Evolutionary conservation across 1,139 yeast genomes (phyloP), one percentile per base, ranked within the genome.

Genomic region (Sugiyamaella castrensis): DNA sequence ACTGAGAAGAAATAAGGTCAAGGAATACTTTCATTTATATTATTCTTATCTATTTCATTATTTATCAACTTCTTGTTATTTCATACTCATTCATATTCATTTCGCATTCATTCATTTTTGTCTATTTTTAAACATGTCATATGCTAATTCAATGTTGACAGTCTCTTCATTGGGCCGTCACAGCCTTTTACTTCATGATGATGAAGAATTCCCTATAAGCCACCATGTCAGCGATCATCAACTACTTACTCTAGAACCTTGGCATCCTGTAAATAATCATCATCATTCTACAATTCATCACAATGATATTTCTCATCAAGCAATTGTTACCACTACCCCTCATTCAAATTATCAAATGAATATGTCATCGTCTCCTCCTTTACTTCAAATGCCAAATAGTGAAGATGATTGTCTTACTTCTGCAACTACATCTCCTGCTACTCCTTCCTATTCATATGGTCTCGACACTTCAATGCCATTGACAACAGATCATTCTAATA

Each of bases 391-490:
- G 30, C 12, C 47, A 6, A 11, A 13, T 16, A 33, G 29, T 19
- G 51, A 48, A 16, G 51, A 43, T 28, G 51, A 43, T 26, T 24
- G 36, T 6, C 12, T 37, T 1, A 43, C 51, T 12, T 40, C 48
- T 9, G 34, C 30, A 7, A 40, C 43, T 32, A 44, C 51, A 8
- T 48, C 51, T 13, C 51, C 51, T 13, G 51, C 34, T 31, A 48
- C 51, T 26, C 51, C 51, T n/a, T 48, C 48, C 8, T 44, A 48
- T 34, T 38, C 45, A 12, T 48, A 37, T 43, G 41, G 37, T 29
- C 39, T 15, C 32, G 29, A 12, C 4, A 16, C 31, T 27, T 33
- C 35, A 5, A 12, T 37, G 26, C 24, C 42, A 7, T 5, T 19
- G 24, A 19, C 24, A 19, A 35, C 16, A 8, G 47, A 43, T 26